Conservation (phyloP, 495 filamentous ascomycete species). For the Hypoxylon intermedium region DNA sequence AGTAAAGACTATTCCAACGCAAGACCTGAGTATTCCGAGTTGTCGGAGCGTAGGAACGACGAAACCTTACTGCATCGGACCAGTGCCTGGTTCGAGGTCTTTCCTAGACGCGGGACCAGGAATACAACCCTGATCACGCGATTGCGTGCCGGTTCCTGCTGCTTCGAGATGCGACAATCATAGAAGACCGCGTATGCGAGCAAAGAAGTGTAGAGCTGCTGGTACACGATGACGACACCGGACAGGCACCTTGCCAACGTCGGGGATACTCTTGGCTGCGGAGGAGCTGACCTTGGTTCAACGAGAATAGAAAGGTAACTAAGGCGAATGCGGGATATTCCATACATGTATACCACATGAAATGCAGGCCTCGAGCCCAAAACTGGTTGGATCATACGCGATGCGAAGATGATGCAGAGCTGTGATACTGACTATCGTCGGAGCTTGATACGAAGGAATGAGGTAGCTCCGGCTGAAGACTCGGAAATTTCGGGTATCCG, state of each 20-base stretch:
- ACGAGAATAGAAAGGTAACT: too few species aligned
- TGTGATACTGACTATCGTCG: constrained; percentile 4
- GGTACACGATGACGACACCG: constrained; percentile 19
- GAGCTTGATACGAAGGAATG: constrained; percentile 12
- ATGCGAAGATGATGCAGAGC: constrained; percentile 9
- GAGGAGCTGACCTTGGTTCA: constrained; percentile 2
- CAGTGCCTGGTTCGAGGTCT: constrained; percentile 16
- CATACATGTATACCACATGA: constrained; percentile 5
- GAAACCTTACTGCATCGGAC: constrained; percentile 23
- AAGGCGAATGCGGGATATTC: constrained; percentile 22
- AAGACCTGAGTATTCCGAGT: constrained; percentile 41
- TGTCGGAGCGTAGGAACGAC: constrained; percentile 8
- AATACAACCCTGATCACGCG: constrained; percentile 28
- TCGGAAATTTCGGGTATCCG: constrained; percentile 27
- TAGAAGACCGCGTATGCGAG: constrained; percentile 23
- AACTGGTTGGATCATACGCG: constrained; percentile 6
- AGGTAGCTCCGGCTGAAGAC: constrained; percentile 9
- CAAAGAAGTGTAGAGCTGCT: constrained; percentile 2
- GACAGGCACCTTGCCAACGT: constrained; percentile 21
- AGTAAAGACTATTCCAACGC: background rate
- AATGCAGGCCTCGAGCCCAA: constrained; percentile 11
- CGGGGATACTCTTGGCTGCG: constrained; percentile 34
- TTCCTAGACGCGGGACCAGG: constrained; percentile 18
- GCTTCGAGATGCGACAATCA: constrained; percentile 25
- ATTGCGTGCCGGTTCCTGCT: background rate